phyloP scores from a whole-genome alignment of 495 filamentous ascomycete species.

The Trichoderma gamsii region DNA sequence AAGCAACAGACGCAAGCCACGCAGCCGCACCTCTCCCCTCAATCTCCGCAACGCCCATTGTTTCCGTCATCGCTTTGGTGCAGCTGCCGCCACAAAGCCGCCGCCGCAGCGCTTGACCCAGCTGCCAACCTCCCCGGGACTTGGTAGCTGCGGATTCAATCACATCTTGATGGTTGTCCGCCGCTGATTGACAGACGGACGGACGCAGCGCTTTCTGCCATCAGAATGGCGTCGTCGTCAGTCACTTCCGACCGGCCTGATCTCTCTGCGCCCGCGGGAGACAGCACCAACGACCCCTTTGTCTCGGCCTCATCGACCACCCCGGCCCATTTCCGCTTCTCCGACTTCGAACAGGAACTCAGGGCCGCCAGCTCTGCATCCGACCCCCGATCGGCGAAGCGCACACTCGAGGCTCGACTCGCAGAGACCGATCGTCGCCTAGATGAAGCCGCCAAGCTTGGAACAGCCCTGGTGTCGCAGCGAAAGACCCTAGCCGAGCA shows the following conservation, averaged over 20 bases:
- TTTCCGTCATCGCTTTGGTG: neutral
- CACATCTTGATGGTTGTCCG: neutral
- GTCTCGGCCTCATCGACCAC: conserved; percentile 34
- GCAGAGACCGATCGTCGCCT: conserved; percentile 84
- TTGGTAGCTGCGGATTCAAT: neutral
- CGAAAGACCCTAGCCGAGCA: conserved; percentile 72
- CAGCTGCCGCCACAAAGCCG: neutral
- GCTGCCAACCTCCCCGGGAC: neutral
- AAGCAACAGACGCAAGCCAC: neutral
- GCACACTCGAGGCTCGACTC: conserved; percentile 83
- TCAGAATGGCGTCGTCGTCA: conserved; percentile 27
- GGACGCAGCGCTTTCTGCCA: conserved; percentile 7
- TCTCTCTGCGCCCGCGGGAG: conserved; percentile 19
- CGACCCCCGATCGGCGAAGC: conserved; percentile 80
- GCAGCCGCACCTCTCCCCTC: neutral
- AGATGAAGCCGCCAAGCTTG: conserved; percentile 82
- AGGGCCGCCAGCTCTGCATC: conserved; percentile 69
- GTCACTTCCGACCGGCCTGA: conserved; percentile 26
- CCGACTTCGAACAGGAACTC: conserved; percentile 69
- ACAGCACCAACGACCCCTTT: conserved; percentile 40
- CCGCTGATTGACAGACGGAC: neutral
- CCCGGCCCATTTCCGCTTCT: conserved; percentile 61
- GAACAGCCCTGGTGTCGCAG: conserved; percentile 78
- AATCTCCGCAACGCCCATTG: neutral
- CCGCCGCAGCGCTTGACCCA: neutral